Percentiles rank a stretch among this genome's conserved stretches.
phyloP scores from a whole-genome alignment of 768 basidiomycete genomes.

The Naganishia vishniacii region DNA sequence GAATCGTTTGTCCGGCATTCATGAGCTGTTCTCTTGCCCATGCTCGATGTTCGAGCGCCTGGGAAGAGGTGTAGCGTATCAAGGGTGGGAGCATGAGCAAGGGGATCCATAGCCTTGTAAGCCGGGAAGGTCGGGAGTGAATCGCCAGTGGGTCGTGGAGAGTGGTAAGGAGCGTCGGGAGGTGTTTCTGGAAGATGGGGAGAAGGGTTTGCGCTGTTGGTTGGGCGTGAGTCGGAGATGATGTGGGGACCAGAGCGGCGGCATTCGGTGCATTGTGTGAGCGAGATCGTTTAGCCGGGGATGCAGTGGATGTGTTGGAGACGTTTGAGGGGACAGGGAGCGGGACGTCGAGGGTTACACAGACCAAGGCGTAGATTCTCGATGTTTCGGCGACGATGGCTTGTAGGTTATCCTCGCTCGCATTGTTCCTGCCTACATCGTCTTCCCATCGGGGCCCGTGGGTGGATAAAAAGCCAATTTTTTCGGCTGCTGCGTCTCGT shows the following conservation, averaged over 20 bases:
- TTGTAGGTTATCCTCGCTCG: slow-evolving; percentile 27
- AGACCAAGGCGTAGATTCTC: slow-evolving; percentile 37
- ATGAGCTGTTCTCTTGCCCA: slow-evolving; percentile 56
- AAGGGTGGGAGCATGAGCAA: slow-evolving; percentile 71
- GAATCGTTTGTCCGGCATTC: slow-evolving; percentile 64
- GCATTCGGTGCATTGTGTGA: slow-evolving; percentile 11
- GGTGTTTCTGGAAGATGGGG: slow-evolving; percentile 39
- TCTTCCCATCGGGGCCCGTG: slow-evolving; percentile 39
- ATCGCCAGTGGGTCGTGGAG: slow-evolving; percentile 44
- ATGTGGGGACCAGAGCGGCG: slow-evolving; percentile 6
- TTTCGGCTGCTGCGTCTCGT: slow-evolving; percentile 36
- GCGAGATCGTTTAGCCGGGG: slow-evolving; percentile 22
- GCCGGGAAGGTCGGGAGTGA: slow-evolving; percentile 63
- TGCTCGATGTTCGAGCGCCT: slow-evolving; percentile 59
- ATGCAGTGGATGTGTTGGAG: slow-evolving; percentile 42
- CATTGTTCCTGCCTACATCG: slow-evolving; percentile 19
- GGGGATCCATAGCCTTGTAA: slow-evolving; percentile 70
- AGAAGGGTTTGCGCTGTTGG: slow-evolving; percentile 33
- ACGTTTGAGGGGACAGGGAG: not conserved
- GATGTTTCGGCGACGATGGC: slow-evolving; percentile 35
- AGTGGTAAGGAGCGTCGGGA: slow-evolving; percentile 39
- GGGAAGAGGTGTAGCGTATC: slow-evolving; percentile 54
- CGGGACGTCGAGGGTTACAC: slow-evolving; percentile 35
- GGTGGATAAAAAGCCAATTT: slow-evolving; percentile 41
- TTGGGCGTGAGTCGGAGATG: slow-evolving; percentile 28